Percentiles rank a stretch among this genome's conserved stretches.
phyloP scores from a whole-genome alignment of 2,329 filamentous ascomycete species.

The Penicillium sp. region DNA sequence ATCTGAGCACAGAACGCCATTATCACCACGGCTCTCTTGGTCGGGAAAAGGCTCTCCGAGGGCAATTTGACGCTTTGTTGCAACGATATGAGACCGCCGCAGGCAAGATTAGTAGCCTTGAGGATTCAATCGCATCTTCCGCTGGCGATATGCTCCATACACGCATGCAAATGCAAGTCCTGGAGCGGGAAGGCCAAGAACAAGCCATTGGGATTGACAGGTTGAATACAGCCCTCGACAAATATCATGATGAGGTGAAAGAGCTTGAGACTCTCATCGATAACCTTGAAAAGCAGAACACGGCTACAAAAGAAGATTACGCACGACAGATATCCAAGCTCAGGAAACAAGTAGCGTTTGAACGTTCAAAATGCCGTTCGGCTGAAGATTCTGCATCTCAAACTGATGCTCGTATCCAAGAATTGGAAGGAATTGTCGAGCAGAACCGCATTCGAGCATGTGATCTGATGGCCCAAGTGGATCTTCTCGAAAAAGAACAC shows the following conservation, averaged over 20 bases:
- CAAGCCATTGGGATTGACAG: constrained; percentile 44
- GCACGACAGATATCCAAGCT: constrained; percentile 35
- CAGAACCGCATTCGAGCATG: constrained; percentile 36
- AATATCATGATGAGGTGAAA: constrained; percentile 46
- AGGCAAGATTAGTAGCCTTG: constrained; percentile 39
- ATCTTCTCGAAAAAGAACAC: constrained; percentile 36
- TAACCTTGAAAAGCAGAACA: constrained; percentile 42
- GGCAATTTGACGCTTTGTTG: constrained; percentile 46
- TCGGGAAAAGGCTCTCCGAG: constrained; percentile 43
- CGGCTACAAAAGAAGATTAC: constrained; percentile 29
- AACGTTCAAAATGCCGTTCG: constrained; percentile 34
- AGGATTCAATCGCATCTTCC: constrained; percentile 43
- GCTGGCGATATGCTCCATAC: constrained; percentile 47
- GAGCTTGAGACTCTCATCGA: constrained; percentile 45
- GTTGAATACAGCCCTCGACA: constrained; percentile 44
- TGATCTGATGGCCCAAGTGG: constrained; percentile 36
- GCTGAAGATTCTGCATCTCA: constrained; percentile 39
- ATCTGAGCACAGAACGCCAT: constrained; percentile 34
- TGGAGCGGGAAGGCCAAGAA: constrained; percentile 43
- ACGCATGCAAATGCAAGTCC: constrained; percentile 44
- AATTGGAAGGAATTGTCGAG: constrained; percentile 37
- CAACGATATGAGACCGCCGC: constrained; percentile 39
- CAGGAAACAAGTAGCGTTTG: constrained; percentile 33
- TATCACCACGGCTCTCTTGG: constrained; percentile 35
- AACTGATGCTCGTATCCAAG: constrained; percentile 36